Conservation (phyloP, 805 yeast species). For the Kodamaea nitidulidarum region DNA sequence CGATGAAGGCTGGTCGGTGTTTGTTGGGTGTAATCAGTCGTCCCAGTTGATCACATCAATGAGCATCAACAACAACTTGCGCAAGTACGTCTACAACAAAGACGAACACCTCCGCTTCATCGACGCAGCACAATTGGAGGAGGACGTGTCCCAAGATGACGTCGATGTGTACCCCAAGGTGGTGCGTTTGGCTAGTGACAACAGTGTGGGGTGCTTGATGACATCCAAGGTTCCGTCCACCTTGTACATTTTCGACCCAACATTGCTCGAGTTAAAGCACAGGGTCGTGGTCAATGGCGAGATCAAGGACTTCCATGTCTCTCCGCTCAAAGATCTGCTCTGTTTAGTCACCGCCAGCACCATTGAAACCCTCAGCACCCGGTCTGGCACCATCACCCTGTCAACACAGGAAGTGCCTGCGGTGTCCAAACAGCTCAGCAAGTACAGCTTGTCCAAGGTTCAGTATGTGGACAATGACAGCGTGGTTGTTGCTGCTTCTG, state of each 20-base stretch:
- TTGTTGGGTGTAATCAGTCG: conserved; percentile 76
- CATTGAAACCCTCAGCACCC: conserved; percentile 50
- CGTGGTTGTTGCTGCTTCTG: conserved; percentile 31
- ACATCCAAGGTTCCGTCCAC: conserved; percentile 64
- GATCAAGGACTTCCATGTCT: conserved; percentile 60
- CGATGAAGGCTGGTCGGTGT: conserved; percentile 43
- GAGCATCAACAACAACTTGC: conserved; percentile 65
- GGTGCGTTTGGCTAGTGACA: conserved; percentile 54
- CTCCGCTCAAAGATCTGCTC: conserved; percentile 57
- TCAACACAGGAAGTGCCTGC: conserved; percentile 20
- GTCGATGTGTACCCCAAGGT: conserved; percentile 60
- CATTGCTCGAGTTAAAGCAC: conserved; percentile 48
- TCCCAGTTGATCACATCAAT: conserved; percentile 49
- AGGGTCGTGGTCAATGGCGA: conserved; percentile 51
- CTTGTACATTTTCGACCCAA: conserved; percentile 57
- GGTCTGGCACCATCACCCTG: conserved; percentile 38
- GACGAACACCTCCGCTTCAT: conserved; percentile 60
- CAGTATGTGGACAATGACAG: conserved; percentile 34
- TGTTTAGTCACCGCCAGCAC: conserved; percentile 55
- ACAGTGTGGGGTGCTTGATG: conserved; percentile 62
- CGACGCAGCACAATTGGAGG: conserved; percentile 57
- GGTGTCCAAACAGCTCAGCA: conserved; percentile 19
- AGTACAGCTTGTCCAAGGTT: conserved; percentile 39
- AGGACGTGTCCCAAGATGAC: conserved; percentile 30
- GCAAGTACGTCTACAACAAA: conserved; percentile 55